Conservation (phyloP, 2,329 filamentous ascomycete species). For the Colletotrichum sublineola region DNA sequence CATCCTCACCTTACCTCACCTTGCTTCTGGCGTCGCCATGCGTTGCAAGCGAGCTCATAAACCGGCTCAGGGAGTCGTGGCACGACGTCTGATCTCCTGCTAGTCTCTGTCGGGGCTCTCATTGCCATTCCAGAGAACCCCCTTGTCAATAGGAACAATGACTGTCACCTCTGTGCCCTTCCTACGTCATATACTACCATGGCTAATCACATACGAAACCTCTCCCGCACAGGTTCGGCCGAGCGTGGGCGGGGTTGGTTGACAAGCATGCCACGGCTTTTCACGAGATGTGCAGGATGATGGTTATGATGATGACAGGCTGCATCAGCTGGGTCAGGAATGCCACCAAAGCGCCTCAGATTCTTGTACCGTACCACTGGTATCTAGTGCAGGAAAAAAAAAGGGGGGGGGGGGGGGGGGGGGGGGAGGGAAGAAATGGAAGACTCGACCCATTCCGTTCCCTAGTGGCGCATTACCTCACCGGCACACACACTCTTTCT, state of each 20-base stretch:
- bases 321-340: neutral
- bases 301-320: slow-evolving; percentile 1
- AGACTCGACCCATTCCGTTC: slow-evolving; percentile 5
- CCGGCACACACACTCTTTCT: neutral
- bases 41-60: neutral
- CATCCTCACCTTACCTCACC: slow-evolving; percentile 1
- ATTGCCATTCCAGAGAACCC: slow-evolving; percentile 4
- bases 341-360: neutral
- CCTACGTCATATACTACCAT: slow-evolving; percentile 19
- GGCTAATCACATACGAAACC: neutral
- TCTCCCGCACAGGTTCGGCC: neutral
- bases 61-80: neutral
- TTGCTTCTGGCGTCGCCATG: neutral
- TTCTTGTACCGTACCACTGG: slow-evolving; percentile 9
- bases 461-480: slow-evolving; percentile 32
- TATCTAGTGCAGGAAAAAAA: too few relatives aligned
- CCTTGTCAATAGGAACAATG: neutral
- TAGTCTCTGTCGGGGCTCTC: neutral
- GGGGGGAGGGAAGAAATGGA: neutral
- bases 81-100: neutral
- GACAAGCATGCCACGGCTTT: slow-evolving; percentile 1
- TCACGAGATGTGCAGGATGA: neutral
- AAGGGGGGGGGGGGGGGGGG: too few relatives aligned
- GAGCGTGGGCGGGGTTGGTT: neutral
- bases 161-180: neutral